Evolutionary conservation across 768 basidiomycete species (phyloP), one percentile per base, ranked within the genome.

Genomic region (Agaricus subrufescens): DNA sequence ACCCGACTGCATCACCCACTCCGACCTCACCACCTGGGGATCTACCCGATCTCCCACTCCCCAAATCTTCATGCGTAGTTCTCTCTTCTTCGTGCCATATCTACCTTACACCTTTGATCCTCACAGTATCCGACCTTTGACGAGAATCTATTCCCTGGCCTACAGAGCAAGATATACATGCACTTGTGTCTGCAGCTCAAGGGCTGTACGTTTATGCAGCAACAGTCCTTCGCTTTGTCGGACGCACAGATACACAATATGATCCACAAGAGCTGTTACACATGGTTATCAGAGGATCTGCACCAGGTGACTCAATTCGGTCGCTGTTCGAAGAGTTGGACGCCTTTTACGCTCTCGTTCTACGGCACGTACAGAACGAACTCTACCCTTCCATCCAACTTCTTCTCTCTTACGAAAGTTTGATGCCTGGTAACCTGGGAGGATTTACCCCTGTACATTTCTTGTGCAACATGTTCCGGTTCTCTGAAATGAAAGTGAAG

Each of bases 271-370:
- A 19, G 9, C 29, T 48, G 59, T 25, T 65, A 1, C 15, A 55
- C 3, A 43, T 15, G 9, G 49, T 61, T 11, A 61, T 70, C 11
- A 29, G 56, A 8, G 62, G 62, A 38, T 57, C 67, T 0, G 58
- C 59, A 0, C 19, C 2, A 29, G 23, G 19, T 1, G 12, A 9
- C n/a, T 42, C 40, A 14, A 19, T 19, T 1, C 2, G 15, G 40
- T 5, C 3, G 6, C 40, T 4, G 12, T 42, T 42, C 6, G 19
- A 14, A 1, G 40, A 42, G 6, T 42, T 42, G 40, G 40, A 42
- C 1, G 40, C 19, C 3, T 42, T 42, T 42, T 42, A 42, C 9
- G n/a, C 6, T 6, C 40, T 42, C 15, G n/a, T 42, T 19, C 6
- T 42, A 19, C 15, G n/a, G 12, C 40, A 9, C 0, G 19, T 42